These are phyloP conservation scores for Stellera chamaejasme DNA, from an alignment of 345 rosid genomes.

Conservation along the genomic window DNA sequence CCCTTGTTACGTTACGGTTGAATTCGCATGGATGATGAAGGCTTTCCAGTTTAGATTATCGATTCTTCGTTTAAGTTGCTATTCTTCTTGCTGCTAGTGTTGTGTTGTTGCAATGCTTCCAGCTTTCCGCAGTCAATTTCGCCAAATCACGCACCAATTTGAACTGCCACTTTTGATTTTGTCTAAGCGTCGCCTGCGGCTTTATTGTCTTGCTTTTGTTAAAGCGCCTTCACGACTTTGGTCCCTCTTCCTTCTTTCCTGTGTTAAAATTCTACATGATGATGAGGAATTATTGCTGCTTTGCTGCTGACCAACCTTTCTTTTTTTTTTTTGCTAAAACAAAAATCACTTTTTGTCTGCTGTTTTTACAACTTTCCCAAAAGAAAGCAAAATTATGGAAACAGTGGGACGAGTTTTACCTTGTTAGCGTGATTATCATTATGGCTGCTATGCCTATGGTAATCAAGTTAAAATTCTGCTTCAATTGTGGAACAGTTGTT, in stretches of 20 bases:
- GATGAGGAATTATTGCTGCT: conserved; percentile 28
- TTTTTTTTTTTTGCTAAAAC: background rate
- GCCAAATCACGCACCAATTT: too few species aligned
- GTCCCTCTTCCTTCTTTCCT: conserved; percentile 14
- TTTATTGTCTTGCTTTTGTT: conserved; percentile 20
- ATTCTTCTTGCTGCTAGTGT: conserved; percentile 6
- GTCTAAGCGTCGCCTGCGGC: too few species aligned
- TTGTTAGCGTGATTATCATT: background rate
- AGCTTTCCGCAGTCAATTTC: too few species aligned
- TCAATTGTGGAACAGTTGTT: background rate
- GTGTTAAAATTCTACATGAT: conserved; percentile 21
- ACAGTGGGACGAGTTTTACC: too few species aligned
- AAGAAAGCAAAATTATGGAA: too few species aligned
- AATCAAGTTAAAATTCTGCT: background rate
- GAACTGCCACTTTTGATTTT: too few species aligned
- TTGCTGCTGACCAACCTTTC: conserved; percentile 16
- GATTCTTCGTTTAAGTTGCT: background rate
- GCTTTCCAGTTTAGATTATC: too few species aligned
- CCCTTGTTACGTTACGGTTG: conserved; percentile 10
- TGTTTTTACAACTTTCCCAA: too few species aligned
- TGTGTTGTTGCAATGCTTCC: too few species aligned
- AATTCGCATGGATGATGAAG: conserved; percentile 16
- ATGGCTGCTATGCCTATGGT: background rate
- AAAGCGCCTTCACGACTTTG: conserved; percentile 23
- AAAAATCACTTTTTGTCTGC: background rate